phyloP scores from a whole-genome alignment of 257 asterid genomes.

The Solanum tacnaense region DNA sequence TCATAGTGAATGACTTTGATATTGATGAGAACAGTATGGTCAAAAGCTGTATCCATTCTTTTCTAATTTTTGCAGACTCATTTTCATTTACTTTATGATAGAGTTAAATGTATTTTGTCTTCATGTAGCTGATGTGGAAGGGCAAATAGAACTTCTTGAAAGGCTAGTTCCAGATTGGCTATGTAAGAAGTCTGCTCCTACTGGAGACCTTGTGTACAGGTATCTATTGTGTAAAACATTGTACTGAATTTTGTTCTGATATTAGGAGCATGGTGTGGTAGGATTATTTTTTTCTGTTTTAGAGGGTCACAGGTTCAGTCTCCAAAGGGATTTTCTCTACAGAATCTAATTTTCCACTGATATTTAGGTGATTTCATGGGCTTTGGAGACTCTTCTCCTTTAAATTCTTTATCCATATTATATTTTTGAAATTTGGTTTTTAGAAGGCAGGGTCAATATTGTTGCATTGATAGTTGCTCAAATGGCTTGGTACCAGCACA shows the following conservation, averaged over 20 bases:
- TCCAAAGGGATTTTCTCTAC: background rate
- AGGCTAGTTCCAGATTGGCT: constrained; percentile 84
- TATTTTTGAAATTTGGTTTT: background rate
- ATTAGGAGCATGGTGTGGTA: background rate
- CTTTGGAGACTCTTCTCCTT: background rate
- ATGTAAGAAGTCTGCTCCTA: constrained; percentile 36
- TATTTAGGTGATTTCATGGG: background rate
- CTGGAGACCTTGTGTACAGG: constrained; percentile 75
- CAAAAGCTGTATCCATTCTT: background rate
- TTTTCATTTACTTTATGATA: background rate
- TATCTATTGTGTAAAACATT: constrained; percentile 1
- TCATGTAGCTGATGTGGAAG: constrained; percentile 51
- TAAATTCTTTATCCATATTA: background rate
- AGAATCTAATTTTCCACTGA: background rate
- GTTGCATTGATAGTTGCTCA: background rate
- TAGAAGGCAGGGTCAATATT: background rate
- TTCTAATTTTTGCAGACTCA: background rate
- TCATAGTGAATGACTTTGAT: constrained; percentile 52
- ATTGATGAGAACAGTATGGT: constrained; percentile 49
- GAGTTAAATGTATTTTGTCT: constrained; percentile 5
- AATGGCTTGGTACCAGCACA: background rate
- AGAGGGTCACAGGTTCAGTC: background rate
- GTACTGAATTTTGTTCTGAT: background rate
- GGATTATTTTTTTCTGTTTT: background rate
- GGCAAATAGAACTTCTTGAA: constrained; percentile 56